A percentile compares a stretch with the other conserved stretches of the same genome.
These are phyloP conservation scores for Lactarius psammicola DNA, from an alignment of 768 basidiomycete genomes.

Conservation along the genomic window DNA sequence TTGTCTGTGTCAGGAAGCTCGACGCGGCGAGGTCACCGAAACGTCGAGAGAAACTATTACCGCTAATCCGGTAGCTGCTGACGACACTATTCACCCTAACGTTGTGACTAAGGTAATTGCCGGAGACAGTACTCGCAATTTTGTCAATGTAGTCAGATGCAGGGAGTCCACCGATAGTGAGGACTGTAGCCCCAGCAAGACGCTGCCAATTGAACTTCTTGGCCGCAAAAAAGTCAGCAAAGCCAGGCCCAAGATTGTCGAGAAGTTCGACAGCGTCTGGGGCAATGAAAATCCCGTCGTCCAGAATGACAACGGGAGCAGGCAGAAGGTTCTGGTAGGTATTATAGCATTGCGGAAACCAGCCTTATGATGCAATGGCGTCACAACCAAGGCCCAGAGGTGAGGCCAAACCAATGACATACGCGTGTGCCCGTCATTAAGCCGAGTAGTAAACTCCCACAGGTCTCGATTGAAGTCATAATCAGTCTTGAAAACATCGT, in stretches of 20 bases:
- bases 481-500: slow-evolving; percentile 47
- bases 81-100: slow-evolving; percentile 63
- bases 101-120: slow-evolving; percentile 62
- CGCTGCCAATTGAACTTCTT: slow-evolving; percentile 57
- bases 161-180: slow-evolving; percentile 51
- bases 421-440: slow-evolving; percentile 71
- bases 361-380: slow-evolving; percentile 39
- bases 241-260: slow-evolving; percentile 44
- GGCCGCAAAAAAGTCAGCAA: slow-evolving; percentile 42
- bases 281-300: slow-evolving; percentile 44
- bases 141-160: slow-evolving; percentile 55
- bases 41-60: slow-evolving; percentile 50
- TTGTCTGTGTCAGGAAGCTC: slow-evolving; percentile 45
- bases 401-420: slow-evolving; percentile 26
- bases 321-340: slow-evolving; percentile 48
- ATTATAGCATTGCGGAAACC: slow-evolving; percentile 56
- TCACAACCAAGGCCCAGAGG: background rate
- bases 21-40: slow-evolving; percentile 57
- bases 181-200: slow-evolving; percentile 57
- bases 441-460: slow-evolving; percentile 53
- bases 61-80: slow-evolving; percentile 50
- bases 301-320: slow-evolving; percentile 43
- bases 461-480: slow-evolving; percentile 62
- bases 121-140: slow-evolving; percentile 55
- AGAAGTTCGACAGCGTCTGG: slow-evolving; percentile 56